Evolutionary conservation across 139 green algal species (phyloP), one percentile per base, ranked within the genome.

Genomic region (Chlamydomonas sp.): DNA sequence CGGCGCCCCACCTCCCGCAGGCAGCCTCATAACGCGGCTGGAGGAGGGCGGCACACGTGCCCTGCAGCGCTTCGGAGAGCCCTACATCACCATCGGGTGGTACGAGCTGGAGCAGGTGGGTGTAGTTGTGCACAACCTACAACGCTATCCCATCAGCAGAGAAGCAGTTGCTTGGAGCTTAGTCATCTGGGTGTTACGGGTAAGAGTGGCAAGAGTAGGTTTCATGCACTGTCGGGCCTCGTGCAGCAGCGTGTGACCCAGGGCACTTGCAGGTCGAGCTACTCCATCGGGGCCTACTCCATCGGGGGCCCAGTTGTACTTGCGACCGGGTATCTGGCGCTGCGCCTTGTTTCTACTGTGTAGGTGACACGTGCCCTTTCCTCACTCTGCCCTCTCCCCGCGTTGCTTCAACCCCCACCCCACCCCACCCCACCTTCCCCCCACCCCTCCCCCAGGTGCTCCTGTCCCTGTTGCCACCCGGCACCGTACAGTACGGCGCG

Each of bases 61-160:
- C 18, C 17, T 89, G 66, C 76, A 77, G 62, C 67, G 77, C 67
- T 84, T 78, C 68, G 85, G 85, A 5, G n/a, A 89, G 77, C 88
- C 77, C 57, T 83, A 85, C 77, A 18, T 89, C 74, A 86, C 85
- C 63, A 80, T 91, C 31, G 89, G 89, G 10, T 92, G 89, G 89
- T 85, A 76, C 79, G 89, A 92, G 80, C 80, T 92, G 74, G 89
- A 92, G 79, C 78, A 88, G 66, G 64, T 92, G 64, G 1, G 68
- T 12, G 9, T 5, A 15, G 68, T 18, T 12, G 68, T 5, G 67
- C 60, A 49, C 31, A 49, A 49, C 31, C 31, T 49, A 49, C 31
- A 49, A 49, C 31, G 31, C 31, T 49, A 49, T 49, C 31, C 31
- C 31, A 49, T 49, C 17, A 59, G 73, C 73, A 49, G 73, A 78